Base-by-base conservation (phyloP, 306 rosid genomes). In the Trichosanthes cucumerina region DNA sequence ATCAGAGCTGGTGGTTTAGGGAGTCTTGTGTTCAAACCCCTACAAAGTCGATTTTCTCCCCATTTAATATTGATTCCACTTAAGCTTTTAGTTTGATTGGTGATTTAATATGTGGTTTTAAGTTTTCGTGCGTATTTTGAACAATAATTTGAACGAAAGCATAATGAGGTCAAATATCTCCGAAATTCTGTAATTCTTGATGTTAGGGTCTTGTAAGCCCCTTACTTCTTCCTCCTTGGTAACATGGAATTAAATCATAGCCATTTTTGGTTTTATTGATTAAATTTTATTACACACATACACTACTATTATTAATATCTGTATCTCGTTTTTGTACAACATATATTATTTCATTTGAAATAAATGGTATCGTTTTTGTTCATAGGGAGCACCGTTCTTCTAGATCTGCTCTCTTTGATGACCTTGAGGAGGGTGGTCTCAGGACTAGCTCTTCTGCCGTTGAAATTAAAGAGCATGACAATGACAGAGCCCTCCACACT, bases 361-460 rank as follows among this genome's bases (percentile, higher is more conserved):
- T n/a, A 43, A 36, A 33, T 43, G 54, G 26, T 39, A 21, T 56
- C 36, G 16, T 38, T 77, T 43, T 68, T 84, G 69, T 80, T 53
- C 76, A 64, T 80, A 95, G 97, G 87, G 97, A 94, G 60, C 87
- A 54, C 71, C 97, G 93, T 78, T 80, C 89, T 21, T 87, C 96
- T n/a, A 92, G 78, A 78, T 56, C 93, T 38, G 85, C 97, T 80
- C 92, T 89, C 60, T 63, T 92, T 65, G 97, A 92, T 87, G 87
- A 90, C 81, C 86, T 95, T 23, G 99, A 92, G 88, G 97, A 95
- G 83, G 99, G 99, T 79, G 90, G 99, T 81, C 81, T 95, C 77
- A 80, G 86, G 83, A 80, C 92, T 39, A 84, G 96, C 76, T 88
- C 98, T 77, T 92, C 96, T 50, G 19, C 56, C 19, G 82, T 50